Base-by-base conservation (phyloP, 306 rosid genomes). In the Trichosanthes cucumerina region DNA sequence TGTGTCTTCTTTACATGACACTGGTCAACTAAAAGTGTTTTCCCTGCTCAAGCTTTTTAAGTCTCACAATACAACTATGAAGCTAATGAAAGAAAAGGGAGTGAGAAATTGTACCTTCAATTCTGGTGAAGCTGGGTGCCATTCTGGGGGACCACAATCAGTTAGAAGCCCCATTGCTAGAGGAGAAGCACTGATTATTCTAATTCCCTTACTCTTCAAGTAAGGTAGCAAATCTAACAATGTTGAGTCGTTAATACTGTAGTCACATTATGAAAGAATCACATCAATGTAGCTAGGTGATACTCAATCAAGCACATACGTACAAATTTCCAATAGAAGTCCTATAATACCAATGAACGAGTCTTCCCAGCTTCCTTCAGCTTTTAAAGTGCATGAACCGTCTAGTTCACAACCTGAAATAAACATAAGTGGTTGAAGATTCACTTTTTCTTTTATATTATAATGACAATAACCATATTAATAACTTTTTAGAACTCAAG, bases 81-180 rank as follows among this genome's bases (percentile, higher is more conserved):
- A 71, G 76, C 58, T 70, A 71, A 23, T 46, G 39, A 71, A 44
- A 46, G 34, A n/a, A 24, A 24, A 71, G 4, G 21, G 58, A 6
- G 15, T 46, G 80, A 83, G 78, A 49, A 16, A 69, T 64, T 38
- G 43, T 43, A 92, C 98, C 96, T 92, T 95, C 79, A 95, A 89
- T 81, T 92, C 90, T 2, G 87, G 79, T 3, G 97, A 89, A 47
- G 98, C 97, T 1, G 97, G 97, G 80, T 95, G 98, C 98, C 97
- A 95, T 23, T 87, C 85, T 7, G 97, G 98, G 52, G 98, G 98
- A 60, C 98, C 98, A 53, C 82, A 57, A 82, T 92, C 88, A 16
- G 98, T 95, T 79, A 95, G 95, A 79, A 95, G 98, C 49, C 98
- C 97, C 97, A 92, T 95, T 21, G 98, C 89, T 64, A 92, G 85